These are phyloP conservation scores for Hypomyces rosellus DNA, from an alignment of 2,329 filamentous ascomycete species.

Conservation along the genomic window DNA sequence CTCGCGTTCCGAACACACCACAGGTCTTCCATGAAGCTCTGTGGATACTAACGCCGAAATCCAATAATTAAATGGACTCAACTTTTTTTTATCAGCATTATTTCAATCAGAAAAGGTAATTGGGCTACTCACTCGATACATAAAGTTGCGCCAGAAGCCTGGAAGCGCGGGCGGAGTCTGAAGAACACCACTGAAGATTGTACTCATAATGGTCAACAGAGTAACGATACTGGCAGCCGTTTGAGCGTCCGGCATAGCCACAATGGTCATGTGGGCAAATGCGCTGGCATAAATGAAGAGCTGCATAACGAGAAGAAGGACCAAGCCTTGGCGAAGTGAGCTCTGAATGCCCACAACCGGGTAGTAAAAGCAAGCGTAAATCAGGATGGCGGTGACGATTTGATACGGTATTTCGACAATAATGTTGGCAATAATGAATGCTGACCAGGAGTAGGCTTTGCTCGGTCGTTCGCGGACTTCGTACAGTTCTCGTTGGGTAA, in stretches of 20 bases:
- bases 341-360: constrained; percentile 45
- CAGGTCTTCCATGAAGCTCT: constrained; percentile 49
- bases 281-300: constrained; percentile 67
- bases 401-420: constrained; percentile 69
- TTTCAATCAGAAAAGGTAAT: background rate
- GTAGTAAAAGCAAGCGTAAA: constrained; percentile 64
- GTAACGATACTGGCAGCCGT: constrained; percentile 60
- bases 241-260: constrained; percentile 61
- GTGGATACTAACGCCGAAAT: constrained; percentile 62
- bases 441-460: constrained; percentile 70
- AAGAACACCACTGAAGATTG: constrained; percentile 60
- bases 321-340: constrained; percentile 54
- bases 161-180: constrained; percentile 53
- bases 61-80: constrained; percentile 57
- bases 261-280: constrained; percentile 69
- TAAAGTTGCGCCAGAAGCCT: constrained; percentile 66
- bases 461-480: constrained; percentile 70
- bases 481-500: constrained; percentile 67
- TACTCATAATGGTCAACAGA: constrained; percentile 50
- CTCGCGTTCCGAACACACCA: constrained; percentile 51
- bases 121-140: constrained; percentile 53
- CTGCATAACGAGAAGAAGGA: constrained; percentile 57
- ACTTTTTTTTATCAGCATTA: background rate
- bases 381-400: constrained; percentile 54
- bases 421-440: constrained; percentile 66